Evolutionary conservation across 75 land plant species (phyloP), one percentile per base, ranked within the genome.

Genomic region (Cryptomeria japonica): DNA sequence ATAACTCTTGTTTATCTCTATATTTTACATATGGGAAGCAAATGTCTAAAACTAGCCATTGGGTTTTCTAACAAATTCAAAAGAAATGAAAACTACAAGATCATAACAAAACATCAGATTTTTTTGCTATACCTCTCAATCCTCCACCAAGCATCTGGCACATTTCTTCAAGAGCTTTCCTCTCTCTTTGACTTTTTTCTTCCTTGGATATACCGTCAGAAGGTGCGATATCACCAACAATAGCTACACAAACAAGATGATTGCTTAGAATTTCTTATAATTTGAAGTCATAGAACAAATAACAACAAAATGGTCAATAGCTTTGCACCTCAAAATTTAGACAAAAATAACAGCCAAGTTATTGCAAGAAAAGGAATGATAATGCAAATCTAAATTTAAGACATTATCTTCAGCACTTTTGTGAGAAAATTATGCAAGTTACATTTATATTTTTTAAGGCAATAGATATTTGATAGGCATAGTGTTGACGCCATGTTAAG

Each of bases 151-250:
- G 96, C 68, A 97, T 64, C 32, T 88, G 86, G 86, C 99, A 97
- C 98, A 97, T 96, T 68, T 96, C 92, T 56, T 94, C 90, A 6
- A 97, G 73, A 56, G 99, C 99, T 90, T 91, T 94, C 75, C 85
- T 80, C 85, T 97, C 99, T 84, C 93, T 88, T 86, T 95, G 90
- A 90, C 94, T 95, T 89, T 96, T 97, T 86, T 97, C 99, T 77
- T 85, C 89, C 87, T 97, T 97, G 32, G 99, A 90, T 37, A 97
- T 85, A 68, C 95, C 95, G 91, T 96, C 98, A 36, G 93, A 90
- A 39, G 99, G 99, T 70, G 99, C 92, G 31, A 97, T 97, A 86
- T 97, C 99, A 76, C 99, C 99, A 86, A 97, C 99, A 91, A 97
- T 97, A 39, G 99, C 99, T 97, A 87, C 68, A 55, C 58, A 83